Evolutionary conservation across 2,329 filamentous ascomycete genomes (phyloP), one percentile per base, ranked within the genome.

Genomic region (Talaromyces marneffei): DNA sequence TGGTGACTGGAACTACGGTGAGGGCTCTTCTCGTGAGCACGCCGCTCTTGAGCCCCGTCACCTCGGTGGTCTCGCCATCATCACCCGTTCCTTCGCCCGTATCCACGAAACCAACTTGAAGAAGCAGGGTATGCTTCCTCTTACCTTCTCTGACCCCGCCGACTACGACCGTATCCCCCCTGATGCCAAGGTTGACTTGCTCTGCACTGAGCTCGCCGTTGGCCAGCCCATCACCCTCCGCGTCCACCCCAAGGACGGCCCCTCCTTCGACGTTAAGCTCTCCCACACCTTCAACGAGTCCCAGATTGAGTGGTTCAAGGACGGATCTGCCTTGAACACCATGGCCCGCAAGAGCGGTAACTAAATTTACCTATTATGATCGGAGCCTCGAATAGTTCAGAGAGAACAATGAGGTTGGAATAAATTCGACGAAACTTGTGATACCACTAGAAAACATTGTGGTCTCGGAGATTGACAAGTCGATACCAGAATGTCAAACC

Each of bases 51-150:
- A 99, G 84, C 94, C 94, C 75, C 88, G 94, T 77, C 93, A 97
- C 83, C 88, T 99, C 67, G 94, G 94, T 74, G 94, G 93, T 78
- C 86, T 97, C 72, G 94, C 93, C 73, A 96, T 99, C 83, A 95
- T 99, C 77, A 92, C 89, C 74, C 89, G 91, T 75, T 91, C 86
- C 67, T 99, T 99, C 76, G 94, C 94, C 73, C 94, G 94, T 89
- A 99, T 99, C 75, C 94, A 99, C 85, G 94, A 99, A 85, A 99
- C 94, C 83, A 99, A 99, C 87, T 82, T 99, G 83, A 99, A 99
- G 91, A 99, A 99, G 89, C 94, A 99, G 87, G 94, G 94, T 81
- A 97, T 99, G 93, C 90, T 99, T 81, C 94, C 94, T 72, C 85
- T 99, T 67, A 97, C 92, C 71, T 99, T 99, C 82, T 80, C 86